A percentile compares a stretch with the other conserved stretches of the same genome.
These are phyloP conservation scores for Begonia fuchsioides DNA, from an alignment of 306 rosid species.

Conservation along the genomic window DNA sequence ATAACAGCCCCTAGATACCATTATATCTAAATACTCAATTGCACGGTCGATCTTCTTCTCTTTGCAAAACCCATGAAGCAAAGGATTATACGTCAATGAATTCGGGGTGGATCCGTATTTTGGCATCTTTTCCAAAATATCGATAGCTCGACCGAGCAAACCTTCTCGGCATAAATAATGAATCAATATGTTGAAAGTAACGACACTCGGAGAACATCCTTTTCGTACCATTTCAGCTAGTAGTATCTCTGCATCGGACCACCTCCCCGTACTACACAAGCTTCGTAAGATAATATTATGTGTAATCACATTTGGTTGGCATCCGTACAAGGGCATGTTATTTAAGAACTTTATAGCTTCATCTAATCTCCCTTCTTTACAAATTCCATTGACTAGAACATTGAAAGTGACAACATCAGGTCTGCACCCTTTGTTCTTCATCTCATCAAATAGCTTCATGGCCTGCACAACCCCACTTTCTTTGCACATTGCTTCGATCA, in stretches of 20 bases:
- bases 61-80: conserved; percentile 67
- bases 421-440: conserved; percentile 66
- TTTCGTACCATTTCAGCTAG: no score
- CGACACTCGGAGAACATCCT: conserved; percentile 45
- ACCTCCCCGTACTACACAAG: no score
- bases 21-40: conserved; percentile 33
- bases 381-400: conserved; percentile 48
- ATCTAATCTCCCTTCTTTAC: conserved; percentile 46
- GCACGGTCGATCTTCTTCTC: conserved; percentile 56
- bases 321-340: conserved; percentile 39
- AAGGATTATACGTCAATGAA: conserved; percentile 56
- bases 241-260: no score
- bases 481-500: conserved; percentile 62
- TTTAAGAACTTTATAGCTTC: conserved; percentile 38
- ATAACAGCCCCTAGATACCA: conserved; percentile 46
- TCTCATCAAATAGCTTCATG: conserved; percentile 67
- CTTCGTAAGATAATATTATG: no score
- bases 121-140: conserved; percentile 55
- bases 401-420: conserved; percentile 75
- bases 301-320: conserved; percentile 31
- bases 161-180: conserved; percentile 53
- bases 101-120: conserved; percentile 39
- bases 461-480: conserved; percentile 44
- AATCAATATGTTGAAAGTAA: conserved; percentile 68
- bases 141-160: conserved; percentile 55